Base-by-base conservation (phyloP, 2,329 filamentous ascomycete genomes). In the Colletotrichum neosansevieriae region DNA sequence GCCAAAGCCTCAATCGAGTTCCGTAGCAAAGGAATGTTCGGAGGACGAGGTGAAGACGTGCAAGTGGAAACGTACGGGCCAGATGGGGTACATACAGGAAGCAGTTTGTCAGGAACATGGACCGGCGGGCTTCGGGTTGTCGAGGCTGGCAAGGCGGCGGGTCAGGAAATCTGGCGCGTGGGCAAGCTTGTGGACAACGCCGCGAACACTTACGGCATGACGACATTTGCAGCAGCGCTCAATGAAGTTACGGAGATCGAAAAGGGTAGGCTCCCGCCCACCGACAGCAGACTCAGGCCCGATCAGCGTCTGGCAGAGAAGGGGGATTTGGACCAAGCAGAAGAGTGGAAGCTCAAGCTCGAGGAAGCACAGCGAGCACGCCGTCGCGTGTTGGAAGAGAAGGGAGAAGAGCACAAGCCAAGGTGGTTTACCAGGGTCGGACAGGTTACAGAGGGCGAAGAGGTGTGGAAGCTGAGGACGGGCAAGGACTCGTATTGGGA, bases 401-500 rank as follows among this genome's bases (percentile, higher is more conserved):
- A 84, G 4, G 93, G 92, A 1, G 89, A 94, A 74, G 80, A 83
- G 66, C 91, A 94, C 85, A 86, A 82, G 73, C 93, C 96, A 6
- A 86, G 88, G 72, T 99, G 95, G 94, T 99, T 99, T 77, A 87
- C 89, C 59, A 91, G 87, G 79, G 89, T 92, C 9, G 83, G 85
- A n/a, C 84, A 86, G 24, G 82, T 80, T 2, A 80, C 81, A 13
- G 85, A 87, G 54, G 87, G 86, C 4, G 90, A 92, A 75, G 89
- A 92, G 75, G 84, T 91, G 11, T 93, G 92, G 92, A 87, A 89
- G 74, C 79, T 97, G 71, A 96, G 91, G 82, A 84, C 84, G 3
- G 94, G 94, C 19, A 94, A 91, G 79, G 94, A 97, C 17, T 91
- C 93, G 9, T 99, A 99, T 80, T 99, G 96, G 96, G 94, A 97